These are phyloP conservation scores for Penicillium sp. DNA, from an alignment of 2,329 filamentous ascomycete genomes.

Conservation along the genomic window DNA sequence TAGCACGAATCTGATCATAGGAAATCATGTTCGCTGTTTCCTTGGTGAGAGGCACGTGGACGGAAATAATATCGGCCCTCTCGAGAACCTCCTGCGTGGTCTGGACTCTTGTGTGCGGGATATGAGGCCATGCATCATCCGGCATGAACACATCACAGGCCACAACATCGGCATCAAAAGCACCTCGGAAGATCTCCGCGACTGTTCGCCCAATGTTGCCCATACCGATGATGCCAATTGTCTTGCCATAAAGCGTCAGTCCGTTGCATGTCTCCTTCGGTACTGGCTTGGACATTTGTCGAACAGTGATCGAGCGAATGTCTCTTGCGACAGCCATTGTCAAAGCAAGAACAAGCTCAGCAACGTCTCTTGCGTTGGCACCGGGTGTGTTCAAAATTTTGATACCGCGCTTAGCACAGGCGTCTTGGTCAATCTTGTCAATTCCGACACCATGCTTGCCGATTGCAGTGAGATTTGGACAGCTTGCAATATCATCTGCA, in stretches of 20 bases:
- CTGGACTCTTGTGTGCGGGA: slow-evolving; percentile 32
- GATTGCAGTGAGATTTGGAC: slow-evolving; percentile 43
- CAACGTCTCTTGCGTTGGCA: slow-evolving; percentile 47
- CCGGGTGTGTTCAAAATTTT: slow-evolving; percentile 53
- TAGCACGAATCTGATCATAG: slow-evolving; percentile 32
- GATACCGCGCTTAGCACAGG: slow-evolving; percentile 43
- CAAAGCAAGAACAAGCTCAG: slow-evolving; percentile 41
- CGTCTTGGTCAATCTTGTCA: slow-evolving; percentile 48
- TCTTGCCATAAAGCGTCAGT: slow-evolving; percentile 36
- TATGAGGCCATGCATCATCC: slow-evolving; percentile 33
- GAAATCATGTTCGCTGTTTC: slow-evolving; percentile 36
- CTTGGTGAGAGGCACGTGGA: slow-evolving; percentile 42
- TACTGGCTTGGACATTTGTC: slow-evolving; percentile 28
- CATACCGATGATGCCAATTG: slow-evolving; percentile 44
- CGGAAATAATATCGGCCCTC: slow-evolving; percentile 37
- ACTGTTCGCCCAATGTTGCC: slow-evolving; percentile 42
- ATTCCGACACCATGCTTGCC: slow-evolving; percentile 53
- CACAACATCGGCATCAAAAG: slow-evolving; percentile 36
- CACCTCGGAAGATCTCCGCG: slow-evolving; percentile 40
- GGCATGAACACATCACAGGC: slow-evolving; percentile 42
- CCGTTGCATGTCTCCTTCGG: slow-evolving; percentile 47
- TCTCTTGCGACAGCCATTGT: slow-evolving; percentile 38
- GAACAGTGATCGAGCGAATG: slow-evolving; percentile 32
- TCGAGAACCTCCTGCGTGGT: slow-evolving; percentile 36
- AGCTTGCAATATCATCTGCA: slow-evolving; percentile 40